These are phyloP conservation scores for Moesziomyces parantarcticus DNA, from an alignment of 1,284 basidiomycete species.

Conservation along the genomic window DNA sequence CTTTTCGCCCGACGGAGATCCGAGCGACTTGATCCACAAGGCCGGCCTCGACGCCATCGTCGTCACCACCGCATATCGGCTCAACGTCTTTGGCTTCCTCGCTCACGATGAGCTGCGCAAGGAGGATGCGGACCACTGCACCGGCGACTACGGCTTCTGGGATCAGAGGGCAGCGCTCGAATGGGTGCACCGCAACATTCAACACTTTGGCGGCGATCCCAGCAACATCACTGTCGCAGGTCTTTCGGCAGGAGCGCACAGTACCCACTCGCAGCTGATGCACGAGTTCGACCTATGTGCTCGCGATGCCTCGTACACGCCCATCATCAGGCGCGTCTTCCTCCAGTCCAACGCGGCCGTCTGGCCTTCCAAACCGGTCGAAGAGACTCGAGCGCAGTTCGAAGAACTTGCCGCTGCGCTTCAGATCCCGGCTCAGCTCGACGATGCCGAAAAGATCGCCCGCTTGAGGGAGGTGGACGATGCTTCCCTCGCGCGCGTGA, in stretches of 20 bases:
- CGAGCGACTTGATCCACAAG: slow-evolving; percentile 27
- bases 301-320: slow-evolving; percentile 15
- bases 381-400: slow-evolving; percentile 34
- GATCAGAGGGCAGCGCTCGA: slow-evolving; percentile 51
- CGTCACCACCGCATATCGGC: slow-evolving; percentile 40
- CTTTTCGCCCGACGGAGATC: slow-evolving; percentile 14
- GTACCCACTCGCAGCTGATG: slow-evolving; percentile 65
- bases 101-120: slow-evolving; percentile 26
- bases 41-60: slow-evolving; percentile 35
- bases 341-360: slow-evolving; percentile 45
- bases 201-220: slow-evolving; percentile 61
- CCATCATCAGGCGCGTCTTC: slow-evolving; percentile 42
- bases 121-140: slow-evolving; percentile 27
- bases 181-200: slow-evolving; percentile 60
- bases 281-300: slow-evolving; percentile 54
- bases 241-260: slow-evolving; percentile 64
- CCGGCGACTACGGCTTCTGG: slow-evolving; percentile 54
- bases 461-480: slow-evolving; percentile 25
- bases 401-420: slow-evolving; percentile 32
- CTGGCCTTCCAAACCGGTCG: slow-evolving; percentile 39
- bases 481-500: slow-evolving; percentile 9
- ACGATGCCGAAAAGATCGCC: slow-evolving; percentile 25
- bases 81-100: slow-evolving; percentile 53
- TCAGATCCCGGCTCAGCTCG: slow-evolving; percentile 4
- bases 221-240: slow-evolving; percentile 64